Evolutionary conservation across 345 rosid species (phyloP), one percentile per base, ranked within the genome.

Genomic region (Salix suchowensis): DNA sequence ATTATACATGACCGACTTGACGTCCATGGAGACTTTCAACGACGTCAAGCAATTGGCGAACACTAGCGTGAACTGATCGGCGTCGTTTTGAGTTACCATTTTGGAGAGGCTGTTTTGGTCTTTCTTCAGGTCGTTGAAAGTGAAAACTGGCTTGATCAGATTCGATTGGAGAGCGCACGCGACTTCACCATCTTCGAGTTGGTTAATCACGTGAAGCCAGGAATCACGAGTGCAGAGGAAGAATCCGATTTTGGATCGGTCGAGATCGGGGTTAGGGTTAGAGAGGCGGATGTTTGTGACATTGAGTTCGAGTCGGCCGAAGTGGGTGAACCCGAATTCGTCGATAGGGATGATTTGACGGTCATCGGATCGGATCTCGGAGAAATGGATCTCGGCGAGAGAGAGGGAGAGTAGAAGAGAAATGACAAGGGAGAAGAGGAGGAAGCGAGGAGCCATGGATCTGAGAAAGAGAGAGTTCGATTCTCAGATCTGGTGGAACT

Each of bases 151-250:
- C 77, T 88, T 93, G 73, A 95, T 84, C 71, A 86, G 84, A 48
- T 86, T 81, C 1, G 97, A 91, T 14, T 88, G 89, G 72, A 95
- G 88, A 14, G 96, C 91, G 85, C 98, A 95, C 7, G 90, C 42
- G 91, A 91, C 79, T 62, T 93, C 96, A 6, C 78, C 85, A 36
- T 90, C 94, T 73, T 93, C 94, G 13, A 95, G 86, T 78, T 89
- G 93, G 76, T 91, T 88, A 79, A 87, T 84, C 50, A 93, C 97
- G 73, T 85, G 95, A 19, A 89, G 78, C 96, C 98, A 91, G 2
- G 93, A 81, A 84, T 93, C 99, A 16, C 80, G 85, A 26, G 99
- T 93, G 89, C 93, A 91, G 69, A 96, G 97, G 88, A 96, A 91
- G 94, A 96, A 96, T 2, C 99, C 99, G 15, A 93, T 81, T 82